Evolutionary conservation across 805 yeast species (phyloP).

Genomic region (Candida ortonii): DNA sequence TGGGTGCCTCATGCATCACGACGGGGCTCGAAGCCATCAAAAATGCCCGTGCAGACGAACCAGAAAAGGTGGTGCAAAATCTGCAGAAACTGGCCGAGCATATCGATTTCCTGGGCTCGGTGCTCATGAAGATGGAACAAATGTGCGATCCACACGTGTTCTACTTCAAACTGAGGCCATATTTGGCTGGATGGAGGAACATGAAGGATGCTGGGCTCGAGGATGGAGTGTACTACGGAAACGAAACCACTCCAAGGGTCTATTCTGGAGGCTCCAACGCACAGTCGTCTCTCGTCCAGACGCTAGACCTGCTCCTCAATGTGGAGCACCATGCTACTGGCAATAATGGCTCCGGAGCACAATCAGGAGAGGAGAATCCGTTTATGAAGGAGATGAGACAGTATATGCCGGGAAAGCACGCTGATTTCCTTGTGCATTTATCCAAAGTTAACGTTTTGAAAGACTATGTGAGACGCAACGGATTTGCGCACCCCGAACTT

Average conservation of each 20-base stretch:
- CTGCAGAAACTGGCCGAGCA: slow-evolving; percentile 69
- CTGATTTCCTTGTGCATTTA: slow-evolving; percentile 65
- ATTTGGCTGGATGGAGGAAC: slow-evolving; percentile 89
- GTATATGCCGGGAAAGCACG: slow-evolving; percentile 89
- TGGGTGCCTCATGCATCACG: slow-evolving; percentile 69
- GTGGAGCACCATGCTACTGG: slow-evolving; percentile 83
- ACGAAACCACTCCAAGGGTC: slow-evolving; percentile 50
- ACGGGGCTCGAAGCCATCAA: slow-evolving; percentile 67
- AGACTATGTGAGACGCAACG: slow-evolving; percentile 52
- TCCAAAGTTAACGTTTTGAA: slow-evolving; percentile 57
- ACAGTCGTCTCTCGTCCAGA: slow-evolving; percentile 85
- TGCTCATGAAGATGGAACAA: slow-evolving; percentile 81
- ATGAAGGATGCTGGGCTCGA: slow-evolving; percentile 82
- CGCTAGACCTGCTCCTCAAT: slow-evolving; percentile 71
- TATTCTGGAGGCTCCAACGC: slow-evolving; percentile 94
- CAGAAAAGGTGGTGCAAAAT: slow-evolving; percentile 38
- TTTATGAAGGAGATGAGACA: slow-evolving; percentile 81
- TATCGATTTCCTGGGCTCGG: slow-evolving; percentile 69
- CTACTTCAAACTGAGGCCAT: slow-evolving; percentile 83
- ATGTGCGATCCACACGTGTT: slow-evolving; percentile 94
- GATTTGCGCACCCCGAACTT: slow-evolving; percentile 50
- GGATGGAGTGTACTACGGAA: slow-evolving; percentile 76
- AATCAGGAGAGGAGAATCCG: slow-evolving; percentile 29
- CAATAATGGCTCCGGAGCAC: slow-evolving; percentile 7
- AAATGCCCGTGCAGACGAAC: slow-evolving; percentile 48